phyloP scores from a whole-genome alignment of 305 asterid genomes.

The Rubia tinctorum region DNA sequence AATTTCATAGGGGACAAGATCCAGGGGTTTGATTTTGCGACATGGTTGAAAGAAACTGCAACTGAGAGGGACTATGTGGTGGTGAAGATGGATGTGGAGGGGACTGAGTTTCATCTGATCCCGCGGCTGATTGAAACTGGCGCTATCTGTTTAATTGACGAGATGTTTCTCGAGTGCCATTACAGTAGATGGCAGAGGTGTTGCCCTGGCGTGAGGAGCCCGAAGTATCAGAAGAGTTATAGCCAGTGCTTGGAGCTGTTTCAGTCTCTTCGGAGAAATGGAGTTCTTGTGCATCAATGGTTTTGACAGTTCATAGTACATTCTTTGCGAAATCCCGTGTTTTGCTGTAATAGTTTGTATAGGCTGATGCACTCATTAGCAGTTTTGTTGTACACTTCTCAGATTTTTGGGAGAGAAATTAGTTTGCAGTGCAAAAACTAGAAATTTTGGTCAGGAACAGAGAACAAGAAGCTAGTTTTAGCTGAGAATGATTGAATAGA shows the following conservation, averaged over 20 bases:
- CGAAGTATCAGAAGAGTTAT: constrained; percentile 77
- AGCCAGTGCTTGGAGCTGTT: constrained; percentile 22
- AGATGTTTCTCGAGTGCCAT: constrained; percentile 91
- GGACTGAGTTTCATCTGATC: constrained; percentile 87
- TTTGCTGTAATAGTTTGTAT: neutral
- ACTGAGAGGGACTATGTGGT: constrained; percentile 73
- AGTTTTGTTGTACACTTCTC: constrained; percentile 1
- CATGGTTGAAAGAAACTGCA: constrained; percentile 72
- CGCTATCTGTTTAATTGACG: constrained; percentile 85
- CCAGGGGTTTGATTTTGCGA: constrained; percentile 83
- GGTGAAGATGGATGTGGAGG: constrained; percentile 98
- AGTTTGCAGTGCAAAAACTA: neutral
- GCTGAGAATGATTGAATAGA: constrained; percentile 5
- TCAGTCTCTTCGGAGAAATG: no score
- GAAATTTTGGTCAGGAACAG: neutral
- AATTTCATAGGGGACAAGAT: constrained; percentile 47
- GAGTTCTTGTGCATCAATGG: no score
- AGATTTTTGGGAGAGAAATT: constrained; percentile 1
- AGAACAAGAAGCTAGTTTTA: neutral
- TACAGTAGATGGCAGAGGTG: constrained; percentile 96
- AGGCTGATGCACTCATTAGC: neutral
- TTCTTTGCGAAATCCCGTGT: no score
- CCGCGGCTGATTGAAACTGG: constrained; percentile 81
- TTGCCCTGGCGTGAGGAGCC: constrained; percentile 87
- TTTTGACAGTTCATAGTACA: no score